Base-by-base conservation (phyloP, 2,329 filamentous ascomycete genomes). In the Nigrospora osmanthi region DNA sequence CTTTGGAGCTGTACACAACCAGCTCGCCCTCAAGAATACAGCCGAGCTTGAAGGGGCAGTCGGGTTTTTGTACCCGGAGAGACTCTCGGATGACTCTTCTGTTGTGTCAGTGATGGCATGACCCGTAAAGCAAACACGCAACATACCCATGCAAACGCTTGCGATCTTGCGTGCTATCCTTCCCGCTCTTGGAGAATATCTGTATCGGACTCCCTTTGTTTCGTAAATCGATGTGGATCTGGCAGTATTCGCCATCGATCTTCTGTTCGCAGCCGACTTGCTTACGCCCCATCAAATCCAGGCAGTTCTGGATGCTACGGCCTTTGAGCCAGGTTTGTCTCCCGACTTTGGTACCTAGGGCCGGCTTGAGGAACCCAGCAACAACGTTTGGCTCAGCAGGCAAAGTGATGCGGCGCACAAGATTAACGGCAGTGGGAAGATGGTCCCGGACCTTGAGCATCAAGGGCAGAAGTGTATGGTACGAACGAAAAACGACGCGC, bases 171-270 rank as follows among this genome's bases (percentile, higher is more conserved):
- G 89, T 95, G 38, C 89, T 91, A 52, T 95, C 87, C 59, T 93
- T 94, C 47, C 89, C 88, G 55, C 88, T 93, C 60, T 95, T 96
- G 11, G 89, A 94, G 59, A 93, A 95, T 30, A 95, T 91, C 50
- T 85, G 83, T 28, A 95, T 80, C 40, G 72, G 76, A 1, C 73
- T 58, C 39, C 13, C 45, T 14, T 67, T 66, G 41, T 76, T 79
- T 10, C 68, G 68, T 7, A 87, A 66, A 56, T 94, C 81, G 35
- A 95, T 69, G 55, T 95, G 89, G 30, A 95, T 80, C 60, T 95
- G 89, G 54, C 87, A 94, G 53, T 93, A 95, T 62, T 95, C 89
- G 12, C 87, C 89, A 55, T 95, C 89, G 49, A 94, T 80, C 59
- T 95, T 95, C 42, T 82, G 73, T 61, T 95, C 88, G 19, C 89